These are phyloP conservation scores for grape (Vitis vinifera) DNA, from an alignment of 164 flowering plant genomes.

Conservation along the genomic window DNA sequence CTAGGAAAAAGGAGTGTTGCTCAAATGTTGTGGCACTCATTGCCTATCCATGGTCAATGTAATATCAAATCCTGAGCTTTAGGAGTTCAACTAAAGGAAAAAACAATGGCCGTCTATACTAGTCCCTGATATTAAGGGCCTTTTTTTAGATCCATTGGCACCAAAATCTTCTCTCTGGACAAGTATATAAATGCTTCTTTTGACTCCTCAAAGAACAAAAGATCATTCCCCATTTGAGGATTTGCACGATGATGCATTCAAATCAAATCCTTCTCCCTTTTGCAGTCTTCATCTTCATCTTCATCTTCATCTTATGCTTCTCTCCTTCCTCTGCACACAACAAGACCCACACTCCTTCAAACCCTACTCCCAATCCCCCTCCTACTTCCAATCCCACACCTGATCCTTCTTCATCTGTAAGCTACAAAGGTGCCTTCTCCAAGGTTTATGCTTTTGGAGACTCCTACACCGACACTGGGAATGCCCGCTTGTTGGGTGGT, in stretches of 20 bases:
- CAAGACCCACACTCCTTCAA: conserved; percentile 1
- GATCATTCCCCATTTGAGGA: not conserved
- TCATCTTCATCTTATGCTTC: conserved; percentile 1
- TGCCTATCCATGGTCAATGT: not conserved
- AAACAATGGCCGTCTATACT: not conserved
- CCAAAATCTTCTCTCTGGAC: not conserved
- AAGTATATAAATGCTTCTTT: conserved; percentile 1
- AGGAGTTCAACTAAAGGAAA: not conserved
- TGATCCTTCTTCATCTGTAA: not conserved
- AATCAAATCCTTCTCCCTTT: not conserved
- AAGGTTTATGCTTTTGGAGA: conserved; percentile 75
- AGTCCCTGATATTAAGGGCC: not conserved
- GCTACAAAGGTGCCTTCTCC: conserved; percentile 26
- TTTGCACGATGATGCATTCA: conserved; percentile 1
- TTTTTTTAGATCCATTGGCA: not conserved
- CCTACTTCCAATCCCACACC: not conserved
- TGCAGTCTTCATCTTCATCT: conserved; percentile 12
- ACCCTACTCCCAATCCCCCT: not conserved
- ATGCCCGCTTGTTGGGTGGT: conserved; percentile 20
- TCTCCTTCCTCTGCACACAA: conserved; percentile 12
- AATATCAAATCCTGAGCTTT: not conserved
- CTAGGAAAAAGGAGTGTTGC: no score
- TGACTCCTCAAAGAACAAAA: not conserved
- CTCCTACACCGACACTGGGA: conserved; percentile 78
- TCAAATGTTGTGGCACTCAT: not conserved